Conservation (phyloP, 2,329 filamentous ascomycete genomes). For the Xylariales sp. region DNA sequence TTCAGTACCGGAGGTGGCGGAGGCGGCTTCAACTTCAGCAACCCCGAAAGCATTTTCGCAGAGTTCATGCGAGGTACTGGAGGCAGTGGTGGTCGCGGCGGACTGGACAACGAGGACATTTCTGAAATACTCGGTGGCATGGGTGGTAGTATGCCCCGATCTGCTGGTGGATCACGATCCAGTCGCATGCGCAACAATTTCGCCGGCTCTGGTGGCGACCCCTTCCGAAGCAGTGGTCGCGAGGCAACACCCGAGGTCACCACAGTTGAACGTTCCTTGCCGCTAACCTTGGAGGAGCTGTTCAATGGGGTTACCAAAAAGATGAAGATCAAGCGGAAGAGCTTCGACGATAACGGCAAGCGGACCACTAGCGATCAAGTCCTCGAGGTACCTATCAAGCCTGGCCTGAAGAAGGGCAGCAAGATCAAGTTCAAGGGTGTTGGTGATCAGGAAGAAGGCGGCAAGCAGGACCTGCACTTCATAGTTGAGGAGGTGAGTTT, state of each 20-base stretch:
- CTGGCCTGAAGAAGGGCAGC: constrained; percentile 90
- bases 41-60: constrained; percentile 78
- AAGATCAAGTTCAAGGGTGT: constrained; percentile 98
- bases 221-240: constrained; percentile 30
- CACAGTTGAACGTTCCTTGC: constrained; percentile 79
- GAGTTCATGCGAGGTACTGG: constrained; percentile 65
- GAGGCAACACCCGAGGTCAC: constrained; percentile 77
- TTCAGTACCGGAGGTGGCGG: constrained; percentile 54
- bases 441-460: constrained; percentile 96
- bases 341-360: constrained; percentile 81
- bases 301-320: constrained; percentile 88
- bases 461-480: constrained; percentile 92
- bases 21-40: constrained; percentile 75
- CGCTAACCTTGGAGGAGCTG: constrained; percentile 81
- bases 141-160: constrained; percentile 39
- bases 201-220: constrained; percentile 14
- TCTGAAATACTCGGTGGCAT: constrained; percentile 36
- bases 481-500: constrained; percentile 84
- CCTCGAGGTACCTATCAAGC: constrained; percentile 91
- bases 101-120: constrained; percentile 40
- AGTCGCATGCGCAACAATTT: constrained; percentile 35
- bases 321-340: constrained; percentile 97
- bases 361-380: constrained; percentile 84
- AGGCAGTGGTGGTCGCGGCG: constrained; percentile 32
- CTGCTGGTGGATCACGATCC: constrained; percentile 18